Evolutionary conservation across 257 asterid species (phyloP).

Genomic region (Forsythia suspensa): DNA sequence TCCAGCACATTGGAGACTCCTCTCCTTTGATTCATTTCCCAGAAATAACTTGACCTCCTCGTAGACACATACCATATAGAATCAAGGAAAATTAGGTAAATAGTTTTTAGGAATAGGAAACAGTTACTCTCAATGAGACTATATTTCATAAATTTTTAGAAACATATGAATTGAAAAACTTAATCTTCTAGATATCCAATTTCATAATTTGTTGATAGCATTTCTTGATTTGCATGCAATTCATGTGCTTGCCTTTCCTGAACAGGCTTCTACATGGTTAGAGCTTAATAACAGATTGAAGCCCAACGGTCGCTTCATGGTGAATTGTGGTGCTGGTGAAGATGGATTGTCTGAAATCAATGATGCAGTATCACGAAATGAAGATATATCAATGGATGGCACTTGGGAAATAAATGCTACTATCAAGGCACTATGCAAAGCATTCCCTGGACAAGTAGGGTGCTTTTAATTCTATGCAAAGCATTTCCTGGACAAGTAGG

Average conservation of each 20-base stretch:
- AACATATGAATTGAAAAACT: not conserved
- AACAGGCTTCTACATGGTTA: slow-evolving; percentile 67
- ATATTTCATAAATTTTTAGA: not conserved
- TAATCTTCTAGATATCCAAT: not conserved
- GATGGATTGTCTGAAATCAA: slow-evolving; percentile 16
- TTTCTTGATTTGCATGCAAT: slow-evolving; percentile 2
- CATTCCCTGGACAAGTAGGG: slow-evolving; percentile 72
- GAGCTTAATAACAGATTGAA: slow-evolving; percentile 46
- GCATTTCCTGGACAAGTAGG: slow-evolving; percentile 78
- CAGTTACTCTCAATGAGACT: not conserved
- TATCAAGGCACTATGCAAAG: slow-evolving; percentile 56
- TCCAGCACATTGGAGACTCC: not conserved
- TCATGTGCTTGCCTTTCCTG: slow-evolving; percentile 15
- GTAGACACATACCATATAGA: not conserved
- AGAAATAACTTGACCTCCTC: not conserved
- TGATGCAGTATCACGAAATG: slow-evolving; percentile 8
- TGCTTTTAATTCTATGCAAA: slow-evolving; percentile 30
- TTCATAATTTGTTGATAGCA: not conserved
- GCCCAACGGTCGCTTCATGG: slow-evolving; percentile 81
- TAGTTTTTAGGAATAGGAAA: not conserved
- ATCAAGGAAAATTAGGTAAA: not conserved
- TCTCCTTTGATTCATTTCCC: not conserved
- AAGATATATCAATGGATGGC: slow-evolving; percentile 24
- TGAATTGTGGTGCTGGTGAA: slow-evolving; percentile 69
- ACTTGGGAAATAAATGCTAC: slow-evolving; percentile 49